Evolutionary conservation across 78 protist species (phyloP).

Genomic region (Bodo saltans): DNA sequence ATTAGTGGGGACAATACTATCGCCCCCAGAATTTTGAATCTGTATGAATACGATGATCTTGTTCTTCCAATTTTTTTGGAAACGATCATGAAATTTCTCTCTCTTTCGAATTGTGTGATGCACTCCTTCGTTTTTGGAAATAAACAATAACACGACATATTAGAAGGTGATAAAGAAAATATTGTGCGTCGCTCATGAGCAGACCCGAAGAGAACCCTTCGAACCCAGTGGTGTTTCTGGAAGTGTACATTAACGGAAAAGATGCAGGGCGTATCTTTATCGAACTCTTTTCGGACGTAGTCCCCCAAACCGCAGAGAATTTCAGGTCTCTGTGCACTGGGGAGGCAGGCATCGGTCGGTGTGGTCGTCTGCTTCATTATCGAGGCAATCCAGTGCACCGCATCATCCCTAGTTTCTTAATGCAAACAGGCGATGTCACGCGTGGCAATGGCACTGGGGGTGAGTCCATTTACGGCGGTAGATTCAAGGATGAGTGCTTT

Average conservation of each 20-base stretch:
- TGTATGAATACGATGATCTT: too few relatives aligned
- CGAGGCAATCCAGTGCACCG: constrained; percentile 43
- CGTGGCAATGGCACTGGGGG: constrained; percentile 93
- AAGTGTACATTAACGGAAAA: constrained; percentile 44
- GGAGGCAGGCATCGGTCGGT: constrained; percentile 36
- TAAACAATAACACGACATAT: too few relatives aligned
- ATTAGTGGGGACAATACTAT: too few relatives aligned
- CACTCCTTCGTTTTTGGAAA: too few relatives aligned
- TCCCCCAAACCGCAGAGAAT: constrained; percentile 84
- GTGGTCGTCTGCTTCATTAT: constrained; percentile 34
- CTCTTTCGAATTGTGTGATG: too few relatives aligned
- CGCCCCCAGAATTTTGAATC: too few relatives aligned
- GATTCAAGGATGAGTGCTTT: constrained; percentile 68
- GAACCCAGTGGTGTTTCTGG: constrained; percentile 59
- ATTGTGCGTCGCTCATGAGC: too few relatives aligned
- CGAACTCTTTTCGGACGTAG: constrained; percentile 55
- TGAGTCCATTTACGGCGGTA: constrained; percentile 81
- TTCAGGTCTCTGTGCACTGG: constrained; percentile 84
- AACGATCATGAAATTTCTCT: too few relatives aligned
- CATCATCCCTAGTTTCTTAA: constrained; percentile 37
- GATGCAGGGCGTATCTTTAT: constrained; percentile 32
- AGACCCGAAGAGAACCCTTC: too few relatives aligned
- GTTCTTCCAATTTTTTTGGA: too few relatives aligned
- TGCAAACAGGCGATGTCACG: constrained; percentile 87
- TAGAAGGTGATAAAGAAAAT: too few relatives aligned